These are phyloP conservation scores for Arctium lappa DNA, from an alignment of 129 eudicot species.

Conservation along the genomic window DNA sequence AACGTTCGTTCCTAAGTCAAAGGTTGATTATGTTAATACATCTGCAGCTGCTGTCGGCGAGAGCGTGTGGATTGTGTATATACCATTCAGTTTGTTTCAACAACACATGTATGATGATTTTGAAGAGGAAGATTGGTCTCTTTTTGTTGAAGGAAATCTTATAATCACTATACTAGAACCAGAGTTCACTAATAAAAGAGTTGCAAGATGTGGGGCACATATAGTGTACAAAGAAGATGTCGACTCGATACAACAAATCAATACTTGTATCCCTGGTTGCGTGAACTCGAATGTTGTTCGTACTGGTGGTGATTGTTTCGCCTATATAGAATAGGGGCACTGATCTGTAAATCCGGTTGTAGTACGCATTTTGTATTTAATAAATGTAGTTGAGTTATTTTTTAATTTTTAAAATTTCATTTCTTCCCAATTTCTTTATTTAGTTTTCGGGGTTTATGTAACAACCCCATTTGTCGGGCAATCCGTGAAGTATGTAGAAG, in stretches of 20 bases:
- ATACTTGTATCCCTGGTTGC: background rate
- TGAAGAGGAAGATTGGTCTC: background rate
- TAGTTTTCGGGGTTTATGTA: no score
- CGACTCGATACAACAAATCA: background rate
- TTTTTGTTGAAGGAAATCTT: background rate
- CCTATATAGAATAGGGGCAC: no score
- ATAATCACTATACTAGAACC: background rate
- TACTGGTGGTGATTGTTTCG: no score
- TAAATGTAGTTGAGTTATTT: no score
- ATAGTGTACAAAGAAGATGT: background rate
- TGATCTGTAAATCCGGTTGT: no score
- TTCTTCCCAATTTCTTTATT: no score
- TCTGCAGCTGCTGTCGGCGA: background rate
- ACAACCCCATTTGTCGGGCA: no score
- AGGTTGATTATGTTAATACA: background rate
- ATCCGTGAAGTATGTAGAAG: no score
- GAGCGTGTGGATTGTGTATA: background rate
- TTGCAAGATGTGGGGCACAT: background rate
- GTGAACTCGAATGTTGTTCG: background rate
- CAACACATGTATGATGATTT: background rate
- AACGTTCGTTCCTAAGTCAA: background rate
- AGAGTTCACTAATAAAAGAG: background rate
- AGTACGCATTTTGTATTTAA: no score
- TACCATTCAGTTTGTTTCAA: background rate
- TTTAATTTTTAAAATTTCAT: no score